Evolutionary conservation across 495 filamentous ascomycete genomes (phyloP).

Genomic region (Penicillium mononematosum): DNA sequence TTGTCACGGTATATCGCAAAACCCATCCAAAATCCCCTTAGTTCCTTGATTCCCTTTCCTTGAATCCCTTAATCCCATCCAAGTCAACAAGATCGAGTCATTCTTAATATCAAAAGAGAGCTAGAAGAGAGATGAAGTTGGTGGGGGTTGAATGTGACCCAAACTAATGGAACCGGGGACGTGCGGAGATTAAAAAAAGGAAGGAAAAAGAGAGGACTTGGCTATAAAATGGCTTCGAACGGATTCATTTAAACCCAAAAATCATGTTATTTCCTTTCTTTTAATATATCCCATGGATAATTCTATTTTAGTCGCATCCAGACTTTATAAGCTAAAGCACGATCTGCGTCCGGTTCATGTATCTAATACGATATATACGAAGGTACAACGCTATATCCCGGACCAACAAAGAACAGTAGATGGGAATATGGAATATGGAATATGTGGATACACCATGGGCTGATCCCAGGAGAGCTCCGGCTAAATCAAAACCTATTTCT

Average conservation of each 20-base stretch:
- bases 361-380: conserved; percentile 10
- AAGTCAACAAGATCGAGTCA: not conserved
- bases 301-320: conserved; percentile 14
- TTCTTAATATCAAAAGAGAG: not conserved
- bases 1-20: conserved; percentile 17
- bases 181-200: conserved; percentile 30
- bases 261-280: not conserved
- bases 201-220: not conserved
- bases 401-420: not conserved
- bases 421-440: not conserved
- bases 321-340: not conserved
- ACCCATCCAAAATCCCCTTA: not conserved
- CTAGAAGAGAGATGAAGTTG: conserved; percentile 3
- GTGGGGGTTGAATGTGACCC: conserved; percentile 23
- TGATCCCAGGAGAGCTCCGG: conserved; percentile 13
- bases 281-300: not conserved
- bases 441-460: conserved; percentile 4
- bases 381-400: not conserved
- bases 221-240: not conserved
- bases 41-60: not conserved
- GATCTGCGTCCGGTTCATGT: conserved; percentile 15
- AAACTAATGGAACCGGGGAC: conserved; percentile 22
- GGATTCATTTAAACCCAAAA: not conserved
- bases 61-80: not conserved
- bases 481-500: not conserved